Base-by-base conservation (phyloP, 345 rosid species). In the Iberis pinnata region DNA sequence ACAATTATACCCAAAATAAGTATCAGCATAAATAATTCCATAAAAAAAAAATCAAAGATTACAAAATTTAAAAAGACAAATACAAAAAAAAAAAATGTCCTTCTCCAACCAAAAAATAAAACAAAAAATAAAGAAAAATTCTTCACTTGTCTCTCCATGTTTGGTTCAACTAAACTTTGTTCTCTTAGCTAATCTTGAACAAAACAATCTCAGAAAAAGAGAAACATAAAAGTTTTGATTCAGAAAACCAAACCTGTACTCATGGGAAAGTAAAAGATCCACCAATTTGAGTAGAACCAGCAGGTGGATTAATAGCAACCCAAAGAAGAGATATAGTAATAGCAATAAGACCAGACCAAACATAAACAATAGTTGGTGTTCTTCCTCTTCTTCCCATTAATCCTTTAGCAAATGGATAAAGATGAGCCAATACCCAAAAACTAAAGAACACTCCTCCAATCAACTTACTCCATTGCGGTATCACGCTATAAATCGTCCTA, bases 331-430 rank as follows among this genome's bases (percentile, higher is more conserved):
- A 90, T 7, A 90, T 87, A 49, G 93, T 90, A 76, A 90, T 90
- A 6, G 98, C 95, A 26, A 87, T 63, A 49, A 90, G 92, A 40
- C 98, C 98, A 4, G 98, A 87, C 98, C 98, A 90, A 9, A 90
- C 98, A 60, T 78, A 90, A 53, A 90, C 96, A 61, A 90, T 84
- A 79, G 98, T 90, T 1, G 96, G 98, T 1, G 98, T 90, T 57
- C 83, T 83, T 48, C 98, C 98, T 68, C 98, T 72, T 73, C 98
- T 80, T 69, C 98, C 98, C 98, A 87, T 90, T 1, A 90, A 81
- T 9, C 98, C 98, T 74, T 90, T 90, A 0, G 96, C 96, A 1
- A 90, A 90, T 3, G 98, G 98, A 43, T 90, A 90, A 37, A 90
- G 83, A 77, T 90, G 98, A 67, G 95, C 95, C 79, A 90, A 69